Evolutionary conservation across 2,329 filamentous ascomycete genomes (phyloP).

Genomic region (Sporothrix pallida): DNA sequence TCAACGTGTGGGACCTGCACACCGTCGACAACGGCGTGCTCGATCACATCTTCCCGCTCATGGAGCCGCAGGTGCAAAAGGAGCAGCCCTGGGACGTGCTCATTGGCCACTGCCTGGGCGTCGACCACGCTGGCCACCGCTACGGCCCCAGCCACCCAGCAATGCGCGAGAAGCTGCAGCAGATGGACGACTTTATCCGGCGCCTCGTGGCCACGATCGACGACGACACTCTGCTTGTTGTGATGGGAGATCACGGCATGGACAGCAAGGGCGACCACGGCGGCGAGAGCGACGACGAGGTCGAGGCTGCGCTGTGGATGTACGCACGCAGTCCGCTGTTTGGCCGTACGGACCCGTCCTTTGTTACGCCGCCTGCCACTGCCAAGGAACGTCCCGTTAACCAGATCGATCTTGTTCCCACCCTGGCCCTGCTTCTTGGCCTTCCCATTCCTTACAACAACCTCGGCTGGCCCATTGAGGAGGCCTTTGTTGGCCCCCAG

Average conservation of each 20-base stretch:
- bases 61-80: conserved; percentile 62
- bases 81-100: conserved; percentile 85
- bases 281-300: conserved; percentile 95
- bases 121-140: conserved; percentile 95
- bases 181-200: conserved; percentile 85
- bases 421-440: conserved; percentile 83
- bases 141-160: conserved; percentile 93
- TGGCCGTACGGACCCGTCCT: conserved; percentile 71
- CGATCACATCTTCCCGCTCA: conserved; percentile 84
- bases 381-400: conserved; percentile 77
- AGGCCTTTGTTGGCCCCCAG: conserved; percentile 78
- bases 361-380: conserved; percentile 64
- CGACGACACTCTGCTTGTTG: conserved; percentile 83
- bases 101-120: conserved; percentile 90
- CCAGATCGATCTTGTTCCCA: conserved; percentile 96
- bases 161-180: conserved; percentile 86
- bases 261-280: conserved; percentile 96
- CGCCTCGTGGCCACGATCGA: conserved; percentile 75
- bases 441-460: conserved; percentile 97
- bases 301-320: conserved; percentile 97
- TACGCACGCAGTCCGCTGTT: conserved; percentile 89
- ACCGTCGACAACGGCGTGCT: conserved; percentile 95
- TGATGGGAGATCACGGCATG: conserved; percentile 99
- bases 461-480: conserved; percentile 88
- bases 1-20: conserved; percentile 97